Percentiles rank a stretch among this genome's conserved stretches.
Conservation (phyloP, 306 rosid species). For the Arachis hypogaea region DNA sequence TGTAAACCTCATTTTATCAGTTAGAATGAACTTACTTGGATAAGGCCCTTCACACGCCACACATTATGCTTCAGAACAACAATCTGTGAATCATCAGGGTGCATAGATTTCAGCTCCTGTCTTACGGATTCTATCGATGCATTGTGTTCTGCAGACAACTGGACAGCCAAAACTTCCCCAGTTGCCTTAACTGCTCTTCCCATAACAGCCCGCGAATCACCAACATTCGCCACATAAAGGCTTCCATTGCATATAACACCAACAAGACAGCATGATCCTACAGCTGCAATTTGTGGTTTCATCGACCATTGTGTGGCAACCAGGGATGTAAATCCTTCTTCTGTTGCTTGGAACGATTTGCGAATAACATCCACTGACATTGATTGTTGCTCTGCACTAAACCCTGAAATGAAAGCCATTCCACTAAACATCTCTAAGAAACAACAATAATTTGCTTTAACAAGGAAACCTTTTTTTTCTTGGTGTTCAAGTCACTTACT, state of each 20-base stretch:
- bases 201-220: constrained; percentile 94
- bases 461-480: too few relatives aligned
- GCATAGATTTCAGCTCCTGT: constrained; percentile 79
- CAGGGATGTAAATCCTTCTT: constrained; percentile 77
- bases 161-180: constrained; percentile 77
- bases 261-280: constrained; percentile 92
- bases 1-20: constrained; percentile 5
- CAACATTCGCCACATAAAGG: constrained; percentile 77
- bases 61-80: constrained; percentile 91
- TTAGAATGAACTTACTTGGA: constrained; percentile 58
- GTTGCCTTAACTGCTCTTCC: constrained; percentile 81
- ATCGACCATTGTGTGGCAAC: constrained; percentile 72
- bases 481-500: constrained; percentile 46
- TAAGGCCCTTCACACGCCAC: constrained; percentile 90
- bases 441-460: too few relatives aligned
- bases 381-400: constrained; percentile 75
- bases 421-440: too few relatives aligned
- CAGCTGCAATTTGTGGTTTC: constrained; percentile 90
- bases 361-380: constrained; percentile 83
- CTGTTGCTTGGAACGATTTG: constrained; percentile 90
- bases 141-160: constrained; percentile 81
- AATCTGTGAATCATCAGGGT: constrained; percentile 78
- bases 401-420: constrained; percentile 47
- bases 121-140: constrained; percentile 76
- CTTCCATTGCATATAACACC: constrained; percentile 74